Conservation (phyloP, 192 early-diverging fungal species). For the Physocladia obscura region DNA sequence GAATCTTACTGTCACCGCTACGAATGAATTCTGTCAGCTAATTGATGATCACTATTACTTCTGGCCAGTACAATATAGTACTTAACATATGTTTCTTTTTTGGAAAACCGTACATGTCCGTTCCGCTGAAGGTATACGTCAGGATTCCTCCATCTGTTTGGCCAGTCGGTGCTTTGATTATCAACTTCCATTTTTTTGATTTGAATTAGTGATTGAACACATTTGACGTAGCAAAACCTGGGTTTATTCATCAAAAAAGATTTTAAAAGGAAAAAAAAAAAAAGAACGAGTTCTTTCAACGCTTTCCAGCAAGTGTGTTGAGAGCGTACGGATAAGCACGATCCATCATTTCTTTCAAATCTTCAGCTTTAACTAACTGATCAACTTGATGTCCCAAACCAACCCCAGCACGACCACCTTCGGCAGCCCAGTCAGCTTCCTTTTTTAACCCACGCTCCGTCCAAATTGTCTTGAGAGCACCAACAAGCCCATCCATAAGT, state of each 20-base stretch:
- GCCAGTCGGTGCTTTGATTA: too few relatives aligned
- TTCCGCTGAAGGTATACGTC: conserved; percentile 50
- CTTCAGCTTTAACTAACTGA: conserved; percentile 38
- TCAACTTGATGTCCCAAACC: conserved; percentile 51
- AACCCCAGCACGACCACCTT: conserved; percentile 87
- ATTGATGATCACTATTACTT: too few relatives aligned
- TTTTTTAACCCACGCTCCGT: conserved; percentile 79
- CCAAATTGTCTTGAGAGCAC: conserved; percentile 85
- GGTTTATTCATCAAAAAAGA: too few relatives aligned
- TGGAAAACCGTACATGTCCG: too few relatives aligned
- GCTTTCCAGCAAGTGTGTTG: conserved; percentile 20
- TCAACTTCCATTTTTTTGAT: too few relatives aligned
- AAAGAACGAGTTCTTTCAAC: too few relatives aligned
- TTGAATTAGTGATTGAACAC: too few relatives aligned
- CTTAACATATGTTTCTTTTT: too few relatives aligned
- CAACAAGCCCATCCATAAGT: conserved; percentile 83
- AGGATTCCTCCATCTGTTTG: conserved; percentile 47
- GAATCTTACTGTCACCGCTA: conserved; percentile 42
- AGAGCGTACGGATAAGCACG: conserved; percentile 27
- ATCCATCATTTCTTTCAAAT: conserved; percentile 27
- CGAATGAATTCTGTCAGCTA: conserved; percentile 47
- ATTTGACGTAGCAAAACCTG: too few relatives aligned
- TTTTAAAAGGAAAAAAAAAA: too few relatives aligned
- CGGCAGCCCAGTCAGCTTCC: conserved; percentile 79
- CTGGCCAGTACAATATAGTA: too few relatives aligned